These are phyloP conservation scores for Cairneyella variabilis DNA, from an alignment of 495 filamentous ascomycete genomes.

Conservation along the genomic window DNA sequence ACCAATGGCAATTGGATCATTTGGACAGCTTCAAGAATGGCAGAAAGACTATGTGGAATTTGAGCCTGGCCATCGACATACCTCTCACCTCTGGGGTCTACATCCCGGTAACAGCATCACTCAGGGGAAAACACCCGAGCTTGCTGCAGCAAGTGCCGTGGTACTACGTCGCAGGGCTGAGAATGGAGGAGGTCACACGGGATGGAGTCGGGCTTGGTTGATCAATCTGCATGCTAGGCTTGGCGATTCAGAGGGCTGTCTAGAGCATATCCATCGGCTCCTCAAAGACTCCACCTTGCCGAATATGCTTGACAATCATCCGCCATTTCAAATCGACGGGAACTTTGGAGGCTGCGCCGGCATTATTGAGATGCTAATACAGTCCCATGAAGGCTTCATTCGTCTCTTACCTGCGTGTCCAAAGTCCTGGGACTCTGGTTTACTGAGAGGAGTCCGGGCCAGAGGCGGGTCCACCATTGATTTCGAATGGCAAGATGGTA, in stretches of 20 bases:
- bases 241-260: conserved; percentile 31
- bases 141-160: conserved; percentile 31
- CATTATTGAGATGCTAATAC: conserved; percentile 47
- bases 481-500: conserved; percentile 29
- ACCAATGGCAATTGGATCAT: conserved; percentile 28
- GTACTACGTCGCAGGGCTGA: conserved; percentile 21
- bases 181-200: conserved; percentile 41
- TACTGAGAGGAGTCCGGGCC: conserved; percentile 35
- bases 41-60: conserved; percentile 39
- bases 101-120: conserved; percentile 30
- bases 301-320: conserved; percentile 41
- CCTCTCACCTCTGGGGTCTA: conserved; percentile 44
- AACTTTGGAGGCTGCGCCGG: conserved; percentile 48
- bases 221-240: conserved; percentile 38
- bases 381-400: conserved; percentile 42
- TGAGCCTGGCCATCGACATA: conserved; percentile 47
- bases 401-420: conserved; percentile 43
- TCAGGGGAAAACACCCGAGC: conserved; percentile 6
- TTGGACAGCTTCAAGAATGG: conserved; percentile 48
- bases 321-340: conserved; percentile 48
- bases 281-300: conserved; percentile 36
- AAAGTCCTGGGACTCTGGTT: conserved; percentile 30
- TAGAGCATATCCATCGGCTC: conserved; percentile 34
- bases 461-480: conserved; percentile 40
- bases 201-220: conserved; percentile 47